Percentiles rank a stretch among this genome's conserved stretches.
These are phyloP conservation scores for Geosmithia morbida DNA, from an alignment of 2,329 filamentous ascomycete species.

Conservation along the genomic window DNA sequence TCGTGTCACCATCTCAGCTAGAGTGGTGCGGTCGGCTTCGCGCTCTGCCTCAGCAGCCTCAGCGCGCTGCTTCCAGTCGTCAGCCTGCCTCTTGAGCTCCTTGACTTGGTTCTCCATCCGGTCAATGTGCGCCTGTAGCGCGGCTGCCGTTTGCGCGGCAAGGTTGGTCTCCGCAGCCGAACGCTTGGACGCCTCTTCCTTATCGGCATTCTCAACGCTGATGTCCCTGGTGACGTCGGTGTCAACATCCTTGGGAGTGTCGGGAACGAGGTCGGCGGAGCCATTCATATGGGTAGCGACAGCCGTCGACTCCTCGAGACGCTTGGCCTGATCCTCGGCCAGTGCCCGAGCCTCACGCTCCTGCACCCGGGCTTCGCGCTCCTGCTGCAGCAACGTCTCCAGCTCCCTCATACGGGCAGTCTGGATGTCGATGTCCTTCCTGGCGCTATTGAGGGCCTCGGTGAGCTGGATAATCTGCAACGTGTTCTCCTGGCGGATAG, in stretches of 20 bases:
- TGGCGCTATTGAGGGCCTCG: constrained; percentile 70
- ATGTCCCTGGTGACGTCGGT: background rate
- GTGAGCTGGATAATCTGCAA: constrained; percentile 74
- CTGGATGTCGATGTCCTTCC: constrained; percentile 78
- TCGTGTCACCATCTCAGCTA: constrained; percentile 79
- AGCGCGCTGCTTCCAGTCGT: constrained; percentile 54
- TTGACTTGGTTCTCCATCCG: constrained; percentile 67
- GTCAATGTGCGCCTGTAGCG: constrained; percentile 55
- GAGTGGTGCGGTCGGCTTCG: constrained; percentile 53
- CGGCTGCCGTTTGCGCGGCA: constrained; percentile 11
- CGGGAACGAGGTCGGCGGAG: constrained; percentile 2
- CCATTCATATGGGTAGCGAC: constrained; percentile 18
- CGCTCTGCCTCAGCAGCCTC: constrained; percentile 70
- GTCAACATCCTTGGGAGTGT: background rate
- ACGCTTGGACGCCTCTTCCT: constrained; percentile 9
- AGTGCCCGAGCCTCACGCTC: constrained; percentile 71
- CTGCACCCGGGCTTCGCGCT: constrained; percentile 68
- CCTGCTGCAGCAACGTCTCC: constrained; percentile 58
- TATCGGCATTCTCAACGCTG: background rate
- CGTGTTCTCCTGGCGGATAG: constrained; percentile 41
- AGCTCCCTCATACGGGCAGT: constrained; percentile 65
- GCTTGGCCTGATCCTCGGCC: constrained; percentile 69
- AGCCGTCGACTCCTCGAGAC: constrained; percentile 39
- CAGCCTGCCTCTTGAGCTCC: constrained; percentile 63
- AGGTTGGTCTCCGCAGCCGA: constrained; percentile 7